Conservation (phyloP, 1,284 basidiomycete genomes). For the Singerocomus inundabilis region DNA sequence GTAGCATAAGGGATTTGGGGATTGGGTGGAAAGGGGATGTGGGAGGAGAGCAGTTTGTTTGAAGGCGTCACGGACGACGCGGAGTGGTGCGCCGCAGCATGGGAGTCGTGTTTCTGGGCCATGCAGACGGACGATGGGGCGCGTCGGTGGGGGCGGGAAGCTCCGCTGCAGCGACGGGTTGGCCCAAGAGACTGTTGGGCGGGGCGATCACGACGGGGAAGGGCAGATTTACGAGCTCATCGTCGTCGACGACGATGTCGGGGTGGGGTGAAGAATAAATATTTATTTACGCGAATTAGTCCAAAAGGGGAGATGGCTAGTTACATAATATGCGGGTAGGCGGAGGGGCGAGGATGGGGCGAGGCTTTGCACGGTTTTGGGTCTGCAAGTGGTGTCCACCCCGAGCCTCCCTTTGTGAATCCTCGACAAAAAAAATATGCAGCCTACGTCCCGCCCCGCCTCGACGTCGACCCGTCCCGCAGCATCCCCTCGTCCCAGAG, state of each 20-base stretch:
- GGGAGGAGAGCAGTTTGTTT: constrained; percentile 37
- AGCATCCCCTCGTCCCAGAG: constrained; percentile 53
- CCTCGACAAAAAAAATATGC: constrained; percentile 34
- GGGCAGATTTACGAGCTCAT: constrained; percentile 34
- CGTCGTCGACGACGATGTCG: constrained; percentile 22
- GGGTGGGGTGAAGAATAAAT: constrained; percentile 5
- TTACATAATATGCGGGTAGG: constrained; percentile 25
- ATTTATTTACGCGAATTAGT: constrained; percentile 10
- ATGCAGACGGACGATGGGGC: constrained; percentile 16
- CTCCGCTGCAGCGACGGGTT: background rate
- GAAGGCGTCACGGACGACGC: constrained; percentile 30
- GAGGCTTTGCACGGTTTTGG: background rate
- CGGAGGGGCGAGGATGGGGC: background rate
- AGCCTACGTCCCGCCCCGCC: constrained; percentile 50
- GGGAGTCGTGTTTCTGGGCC: constrained; percentile 31
- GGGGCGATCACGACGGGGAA: no score
- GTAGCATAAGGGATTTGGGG: constrained; percentile 45
- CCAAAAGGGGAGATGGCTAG: constrained; percentile 22
- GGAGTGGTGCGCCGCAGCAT: constrained; percentile 14
- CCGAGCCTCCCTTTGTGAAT: constrained; percentile 20
- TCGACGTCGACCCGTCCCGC: constrained; percentile 57
- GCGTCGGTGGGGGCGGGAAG: background rate
- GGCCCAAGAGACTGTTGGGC: constrained; percentile 4
- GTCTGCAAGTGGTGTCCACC: background rate
- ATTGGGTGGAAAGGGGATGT: constrained; percentile 37